These are phyloP conservation scores for Colletotrichum truncatum DNA, from an alignment of 2,329 filamentous ascomycete genomes.

Conservation along the genomic window DNA sequence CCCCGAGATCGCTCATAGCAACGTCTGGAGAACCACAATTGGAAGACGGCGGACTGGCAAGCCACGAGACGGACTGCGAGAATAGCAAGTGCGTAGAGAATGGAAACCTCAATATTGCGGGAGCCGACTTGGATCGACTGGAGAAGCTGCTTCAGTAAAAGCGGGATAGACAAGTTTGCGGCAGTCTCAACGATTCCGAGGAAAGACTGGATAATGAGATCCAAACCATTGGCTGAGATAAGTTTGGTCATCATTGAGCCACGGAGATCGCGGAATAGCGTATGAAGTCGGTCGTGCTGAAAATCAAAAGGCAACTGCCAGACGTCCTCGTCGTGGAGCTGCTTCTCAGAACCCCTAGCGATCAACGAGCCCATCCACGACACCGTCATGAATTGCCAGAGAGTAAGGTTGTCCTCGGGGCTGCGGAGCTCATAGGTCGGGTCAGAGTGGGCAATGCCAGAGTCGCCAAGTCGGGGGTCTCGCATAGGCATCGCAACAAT, in stretches of 20 bases:
- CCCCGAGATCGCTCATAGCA: conserved; percentile 86
- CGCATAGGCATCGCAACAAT: conserved; percentile 75
- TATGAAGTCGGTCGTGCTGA: conserved; percentile 80
- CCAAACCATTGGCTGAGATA: conserved; percentile 79
- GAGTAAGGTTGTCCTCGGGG: conserved; percentile 80
- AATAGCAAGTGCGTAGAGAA: conserved; percentile 72
- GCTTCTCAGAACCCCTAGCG: conserved; percentile 66
- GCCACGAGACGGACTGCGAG: conserved; percentile 68
- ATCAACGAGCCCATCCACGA: conserved; percentile 85
- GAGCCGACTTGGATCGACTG: conserved; percentile 67
- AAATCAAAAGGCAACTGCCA: conserved; percentile 85
- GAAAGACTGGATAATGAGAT: conserved; percentile 73
- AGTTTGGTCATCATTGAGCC: conserved; percentile 78
- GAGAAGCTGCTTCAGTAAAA: conserved; percentile 78
- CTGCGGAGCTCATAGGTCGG: conserved; percentile 71
- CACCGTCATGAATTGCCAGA: conserved; percentile 87
- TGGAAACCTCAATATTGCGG: conserved; percentile 61
- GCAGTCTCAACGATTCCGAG: conserved; percentile 71
- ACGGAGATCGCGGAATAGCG: conserved; percentile 75
- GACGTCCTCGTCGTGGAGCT: conserved; percentile 81
- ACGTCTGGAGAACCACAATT: conserved; percentile 83
- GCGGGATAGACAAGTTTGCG: conserved; percentile 66
- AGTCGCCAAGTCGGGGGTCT: conserved; percentile 60
- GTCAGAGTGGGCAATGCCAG: conserved; percentile 67
- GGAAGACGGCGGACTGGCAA: conserved; percentile 74